Conservation (phyloP, 31 red algal genomes). For the Endocladia muricata region DNA sequence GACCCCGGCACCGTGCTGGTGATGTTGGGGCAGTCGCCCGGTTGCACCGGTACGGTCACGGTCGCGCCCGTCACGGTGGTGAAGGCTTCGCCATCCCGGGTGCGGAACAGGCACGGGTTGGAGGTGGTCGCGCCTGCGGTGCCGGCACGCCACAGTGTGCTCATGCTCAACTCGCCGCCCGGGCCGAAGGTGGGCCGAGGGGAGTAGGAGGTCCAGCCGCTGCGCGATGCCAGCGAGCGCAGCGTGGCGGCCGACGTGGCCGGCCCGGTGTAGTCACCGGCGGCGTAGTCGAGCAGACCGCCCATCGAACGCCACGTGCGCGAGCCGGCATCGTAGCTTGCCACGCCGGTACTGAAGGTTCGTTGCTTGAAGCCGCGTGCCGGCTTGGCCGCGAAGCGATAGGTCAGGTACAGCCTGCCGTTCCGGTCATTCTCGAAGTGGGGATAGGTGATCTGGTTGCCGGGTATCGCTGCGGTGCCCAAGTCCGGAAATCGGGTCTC, state of each 20-base stretch:
- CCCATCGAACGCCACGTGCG: neutral
- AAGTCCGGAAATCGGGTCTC: too few species aligned
- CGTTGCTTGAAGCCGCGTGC: neutral
- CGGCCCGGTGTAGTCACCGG: neutral
- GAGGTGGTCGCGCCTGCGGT: too few species aligned
- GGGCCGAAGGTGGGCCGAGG: neutral
- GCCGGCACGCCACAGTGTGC: neutral
- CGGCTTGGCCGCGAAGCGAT: neutral
- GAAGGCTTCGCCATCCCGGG: too few species aligned
- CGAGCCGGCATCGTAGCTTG: neutral
- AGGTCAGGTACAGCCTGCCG: neutral
- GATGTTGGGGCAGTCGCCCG: too few species aligned
- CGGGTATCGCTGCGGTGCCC: neutral
- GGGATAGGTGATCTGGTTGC: constrained; percentile 1
- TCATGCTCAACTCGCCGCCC: neutral
- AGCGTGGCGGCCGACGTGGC: neutral
- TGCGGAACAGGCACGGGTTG: too few species aligned
- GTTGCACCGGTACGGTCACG: too few species aligned
- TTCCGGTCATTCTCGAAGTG: neutral
- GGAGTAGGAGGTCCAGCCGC: neutral
- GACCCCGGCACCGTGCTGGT: too few species aligned
- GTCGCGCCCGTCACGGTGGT: too few species aligned
- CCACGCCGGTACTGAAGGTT: neutral
- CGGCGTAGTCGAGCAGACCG: neutral
- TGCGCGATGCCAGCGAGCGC: neutral